Conservation (phyloP, 2,329 filamentous ascomycete species). For the Hymenoscyphus fraxineus region DNA sequence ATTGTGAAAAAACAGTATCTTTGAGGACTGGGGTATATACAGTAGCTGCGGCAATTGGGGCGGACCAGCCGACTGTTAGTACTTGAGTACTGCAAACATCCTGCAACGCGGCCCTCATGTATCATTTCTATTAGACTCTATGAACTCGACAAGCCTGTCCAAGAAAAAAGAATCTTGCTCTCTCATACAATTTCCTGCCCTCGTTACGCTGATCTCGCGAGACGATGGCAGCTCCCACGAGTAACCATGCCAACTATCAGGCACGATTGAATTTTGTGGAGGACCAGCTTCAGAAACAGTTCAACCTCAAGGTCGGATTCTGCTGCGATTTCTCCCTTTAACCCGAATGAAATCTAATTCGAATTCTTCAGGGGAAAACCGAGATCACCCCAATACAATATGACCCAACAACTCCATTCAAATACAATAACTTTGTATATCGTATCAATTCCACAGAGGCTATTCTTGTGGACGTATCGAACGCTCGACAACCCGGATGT, state of each 20-base stretch:
- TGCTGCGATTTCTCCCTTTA: background rate
- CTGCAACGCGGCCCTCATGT: too few relatives aligned
- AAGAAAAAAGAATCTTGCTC: too few relatives aligned
- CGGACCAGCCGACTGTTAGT: too few relatives aligned
- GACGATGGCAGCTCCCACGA: background rate
- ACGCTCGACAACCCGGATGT: background rate
- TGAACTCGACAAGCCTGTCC: too few relatives aligned
- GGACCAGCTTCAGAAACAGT: slow-evolving; percentile 9
- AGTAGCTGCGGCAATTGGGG: too few relatives aligned
- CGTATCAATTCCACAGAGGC: slow-evolving; percentile 23
- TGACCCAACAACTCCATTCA: slow-evolving; percentile 34
- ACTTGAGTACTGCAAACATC: too few relatives aligned
- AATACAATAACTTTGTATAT: slow-evolving; percentile 39
- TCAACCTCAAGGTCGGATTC: slow-evolving; percentile 9
- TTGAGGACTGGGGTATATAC: too few relatives aligned
- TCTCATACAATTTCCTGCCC: too few relatives aligned
- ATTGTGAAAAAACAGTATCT: too few relatives aligned
- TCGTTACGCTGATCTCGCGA: too few relatives aligned
- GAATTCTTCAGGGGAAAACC: slow-evolving; percentile 7
- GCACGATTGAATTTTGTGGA: slow-evolving; percentile 10
- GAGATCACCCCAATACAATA: slow-evolving; percentile 33
- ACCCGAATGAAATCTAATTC: background rate
- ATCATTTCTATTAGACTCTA: too few relatives aligned
- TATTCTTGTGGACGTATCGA: slow-evolving; percentile 25
- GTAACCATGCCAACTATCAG: slow-evolving; percentile 27